phyloP scores from a whole-genome alignment of 2,329 filamentous ascomycete species.

The Aureobasidium subglaciale region DNA sequence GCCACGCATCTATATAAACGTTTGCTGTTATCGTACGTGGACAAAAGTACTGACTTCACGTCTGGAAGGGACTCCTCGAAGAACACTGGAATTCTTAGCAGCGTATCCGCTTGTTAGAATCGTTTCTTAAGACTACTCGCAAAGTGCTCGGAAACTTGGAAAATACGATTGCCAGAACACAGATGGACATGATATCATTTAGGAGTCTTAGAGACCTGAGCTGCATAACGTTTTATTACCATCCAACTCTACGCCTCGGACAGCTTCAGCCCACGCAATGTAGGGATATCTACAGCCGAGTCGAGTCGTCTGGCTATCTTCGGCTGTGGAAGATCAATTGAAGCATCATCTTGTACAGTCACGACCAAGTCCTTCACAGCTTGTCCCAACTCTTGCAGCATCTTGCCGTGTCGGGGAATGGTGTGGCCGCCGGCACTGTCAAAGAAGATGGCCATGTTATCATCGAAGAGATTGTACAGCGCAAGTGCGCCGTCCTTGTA shows the following conservation, averaged over 20 bases:
- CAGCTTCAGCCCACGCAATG: background rate
- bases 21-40: no score
- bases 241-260: background rate
- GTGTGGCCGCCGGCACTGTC: slow-evolving; percentile 2
- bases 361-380: background rate
- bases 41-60: no score
- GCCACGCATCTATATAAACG: no score
- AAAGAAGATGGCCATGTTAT: slow-evolving; percentile 3
- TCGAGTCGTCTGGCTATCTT: background rate
- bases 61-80: no score
- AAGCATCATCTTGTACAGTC: background rate
- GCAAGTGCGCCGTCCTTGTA: slow-evolving; percentile 8
- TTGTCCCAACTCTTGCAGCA: background rate
- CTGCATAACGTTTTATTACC: background rate
- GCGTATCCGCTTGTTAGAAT: no score
- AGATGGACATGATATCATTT: no score
- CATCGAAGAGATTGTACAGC: slow-evolving; percentile 7
- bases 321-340: background rate
- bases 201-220: no score
- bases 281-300: background rate
- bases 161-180: no score
- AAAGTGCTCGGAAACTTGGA: no score
- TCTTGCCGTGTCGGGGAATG: slow-evolving; percentile 1
- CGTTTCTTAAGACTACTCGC: no score
- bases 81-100: no score